Evolutionary conservation across 225 moss, liverwort and hornwort species (phyloP), one percentile per base, ranked within the genome.

Genomic region (Rhytidiadelphus loreus): DNA sequence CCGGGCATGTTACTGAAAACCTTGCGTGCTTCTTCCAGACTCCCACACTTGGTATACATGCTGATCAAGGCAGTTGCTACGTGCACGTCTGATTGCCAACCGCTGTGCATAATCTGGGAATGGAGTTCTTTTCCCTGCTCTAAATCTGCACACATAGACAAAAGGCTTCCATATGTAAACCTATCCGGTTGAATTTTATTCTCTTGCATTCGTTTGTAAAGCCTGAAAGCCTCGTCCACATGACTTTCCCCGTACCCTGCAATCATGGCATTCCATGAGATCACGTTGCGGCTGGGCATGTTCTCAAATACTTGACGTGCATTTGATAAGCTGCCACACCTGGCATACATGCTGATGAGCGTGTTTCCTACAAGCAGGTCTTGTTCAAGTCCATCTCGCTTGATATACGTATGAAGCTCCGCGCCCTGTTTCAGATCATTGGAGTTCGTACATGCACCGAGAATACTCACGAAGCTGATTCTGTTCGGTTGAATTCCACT

Each of bases 331-430:
- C 91, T 92, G 76, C 92, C 90, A 90, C 95, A 95, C 87, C 92
- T 93, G 68, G 86, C 88, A 77, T 94, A 94, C 95, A 94, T 95
- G 89, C 91, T 92, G 82, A 95, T 91, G 68, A 95, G 95, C 30
- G 92, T 53, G 80, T 93, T 92, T 30, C 86, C 91, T 35, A 95
- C 88, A 37, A 91, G 84, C 44, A 86, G 76, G 55, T 94, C 92
- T 71, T 92, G 90, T 72, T 92, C 95, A 79, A 93, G 87, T 80
- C 93, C 95, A 88, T 89, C 91, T 46, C 86, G 87, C 82, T 86
- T 92, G 65, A 95, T 89, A 56, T 88, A 60, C 66, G 87, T 76
- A 65, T 93, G 94, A 30, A 95, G 87, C 84, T 89, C 68, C 72
- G 43, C 75, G 83, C 93, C 94, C 65, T 92, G 88, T 77, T 92